Percentiles rank a stretch among this genome's conserved stretches.
These are phyloP conservation scores for Prinsepia uniflora DNA, from an alignment of 306 rosid species.

Conservation along the genomic window DNA sequence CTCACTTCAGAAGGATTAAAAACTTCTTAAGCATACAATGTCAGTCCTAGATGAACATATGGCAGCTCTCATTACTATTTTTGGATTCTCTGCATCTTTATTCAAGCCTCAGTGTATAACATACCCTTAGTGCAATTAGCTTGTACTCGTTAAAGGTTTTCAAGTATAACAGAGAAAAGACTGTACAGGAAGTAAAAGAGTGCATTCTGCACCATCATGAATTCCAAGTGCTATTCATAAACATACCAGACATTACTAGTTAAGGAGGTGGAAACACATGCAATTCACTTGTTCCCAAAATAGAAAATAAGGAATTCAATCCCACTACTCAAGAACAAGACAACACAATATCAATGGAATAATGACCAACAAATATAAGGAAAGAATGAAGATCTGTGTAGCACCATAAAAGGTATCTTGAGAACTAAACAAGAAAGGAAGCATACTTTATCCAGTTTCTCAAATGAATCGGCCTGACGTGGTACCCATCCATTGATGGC, in stretches of 20 bases:
- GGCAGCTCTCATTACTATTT: background rate
- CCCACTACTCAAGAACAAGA: background rate
- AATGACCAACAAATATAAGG: conserved; percentile 8
- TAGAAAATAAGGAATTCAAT: background rate
- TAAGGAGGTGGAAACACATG: background rate
- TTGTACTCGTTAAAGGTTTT: background rate
- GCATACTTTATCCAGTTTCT: conserved; percentile 93
- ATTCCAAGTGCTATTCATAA: background rate
- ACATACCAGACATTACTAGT: background rate
- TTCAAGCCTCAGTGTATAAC: background rate
- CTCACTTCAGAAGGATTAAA: background rate
- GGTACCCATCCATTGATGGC: conserved; percentile 97
- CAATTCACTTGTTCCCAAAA: background rate
- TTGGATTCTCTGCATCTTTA: background rate
- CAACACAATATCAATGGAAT: background rate
- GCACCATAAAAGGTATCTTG: conserved; percentile 16
- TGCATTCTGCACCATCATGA: background rate
- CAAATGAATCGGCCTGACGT: conserved; percentile 92
- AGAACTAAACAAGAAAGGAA: conserved; percentile 27
- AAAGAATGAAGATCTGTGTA: conserved; percentile 11
- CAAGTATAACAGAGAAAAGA: background rate
- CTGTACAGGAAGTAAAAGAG: background rate
- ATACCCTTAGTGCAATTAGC: background rate
- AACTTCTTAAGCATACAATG: background rate
- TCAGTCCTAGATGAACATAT: background rate